phyloP scores from a whole-genome alignment of 495 filamentous ascomycete species.

The Penicillium longicatenatum region DNA sequence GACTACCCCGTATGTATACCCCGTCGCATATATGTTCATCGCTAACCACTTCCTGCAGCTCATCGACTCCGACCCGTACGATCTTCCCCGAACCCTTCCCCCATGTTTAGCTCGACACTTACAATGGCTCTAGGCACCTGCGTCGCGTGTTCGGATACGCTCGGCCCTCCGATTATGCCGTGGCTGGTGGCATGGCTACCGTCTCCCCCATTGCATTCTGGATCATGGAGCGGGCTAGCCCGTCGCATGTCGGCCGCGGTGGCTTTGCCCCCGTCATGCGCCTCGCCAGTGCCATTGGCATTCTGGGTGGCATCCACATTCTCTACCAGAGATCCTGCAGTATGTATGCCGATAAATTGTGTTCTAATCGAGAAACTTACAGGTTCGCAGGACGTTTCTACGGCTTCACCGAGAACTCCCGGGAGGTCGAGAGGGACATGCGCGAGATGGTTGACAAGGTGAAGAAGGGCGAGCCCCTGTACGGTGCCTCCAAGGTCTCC shows the following conservation, averaged over 20 bases:
- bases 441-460: conserved; percentile 95
- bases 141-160: conserved; percentile 86
- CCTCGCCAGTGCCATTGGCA: conserved; percentile 66
- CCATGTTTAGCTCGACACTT: conserved; percentile 23
- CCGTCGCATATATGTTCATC: conserved; percentile 13
- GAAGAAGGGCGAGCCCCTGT: conserved; percentile 88
- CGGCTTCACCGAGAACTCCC: conserved; percentile 85
- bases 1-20: conserved; percentile 71
- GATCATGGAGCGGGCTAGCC: conserved; percentile 77
- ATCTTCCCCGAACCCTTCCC: conserved; percentile 19
- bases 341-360: conserved; percentile 32
- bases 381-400: conserved; percentile 70
- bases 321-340: conserved; percentile 74
- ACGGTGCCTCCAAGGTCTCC: conserved; percentile 74
- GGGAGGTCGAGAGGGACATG: conserved; percentile 96
- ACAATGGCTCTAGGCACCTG: conserved; percentile 68
- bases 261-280: conserved; percentile 84
- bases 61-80: conserved; percentile 98
- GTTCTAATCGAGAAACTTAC: conserved; percentile 17
- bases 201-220: conserved; percentile 71
- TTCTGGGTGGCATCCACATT: conserved; percentile 73
- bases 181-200: conserved; percentile 64
- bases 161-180: conserved; percentile 75
- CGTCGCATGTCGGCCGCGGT: conserved; percentile 76
- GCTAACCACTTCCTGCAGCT: conserved; percentile 59